Base-by-base conservation (phyloP, 768 basidiomycete genomes). In the Rhodotorula sphaerocarpa region DNA sequence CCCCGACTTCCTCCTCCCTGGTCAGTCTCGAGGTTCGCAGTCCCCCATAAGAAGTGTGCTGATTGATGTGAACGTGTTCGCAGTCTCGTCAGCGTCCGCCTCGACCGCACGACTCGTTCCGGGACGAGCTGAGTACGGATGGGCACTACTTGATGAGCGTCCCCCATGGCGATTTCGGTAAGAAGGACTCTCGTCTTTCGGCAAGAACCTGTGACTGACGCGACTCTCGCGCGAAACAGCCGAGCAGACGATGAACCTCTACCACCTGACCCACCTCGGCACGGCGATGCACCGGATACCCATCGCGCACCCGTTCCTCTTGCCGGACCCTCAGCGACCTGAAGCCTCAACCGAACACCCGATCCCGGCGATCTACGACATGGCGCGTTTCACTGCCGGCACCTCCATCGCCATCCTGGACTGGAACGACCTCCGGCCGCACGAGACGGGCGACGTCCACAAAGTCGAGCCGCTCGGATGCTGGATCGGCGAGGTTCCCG, bases 221-320 rank as follows among this genome's bases (percentile, higher is more conserved):
- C 16, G 3, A n/a, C n/a, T n/a, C 1, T 25, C 7, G 21, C 9
- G 27, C 5, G 14, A n/a, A 10, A 23, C 45, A 63, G 66, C 66
- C 33, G 61, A 68, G 20, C 61, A 63, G 45, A 57, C 55, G 14
- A 63, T 68, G 66, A 64, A 61, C 42, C 56, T 68, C 18, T 68
- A 68, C 47, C 61, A 63, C 48, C 66, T 68, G 58, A 43, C 66
- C 10, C 60, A 68, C 48, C 62, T 68, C 42, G 39, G 62, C 5
- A 23, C 46, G 3, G 50, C 57, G 21, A 55, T 68, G 14, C 50
- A 55, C 23, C 66, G 66, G 30, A 64, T 61, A 25, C 62, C 66
- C 1, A 63, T 68, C 52, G 51, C 55, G 7, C 51, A 57, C 34
- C 62, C 66, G 18, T 45, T 68, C 62, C 31, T 55, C 41, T 39